Conservation (phyloP, 169 alveolate genomes). For the Theileria annulata region DNA sequence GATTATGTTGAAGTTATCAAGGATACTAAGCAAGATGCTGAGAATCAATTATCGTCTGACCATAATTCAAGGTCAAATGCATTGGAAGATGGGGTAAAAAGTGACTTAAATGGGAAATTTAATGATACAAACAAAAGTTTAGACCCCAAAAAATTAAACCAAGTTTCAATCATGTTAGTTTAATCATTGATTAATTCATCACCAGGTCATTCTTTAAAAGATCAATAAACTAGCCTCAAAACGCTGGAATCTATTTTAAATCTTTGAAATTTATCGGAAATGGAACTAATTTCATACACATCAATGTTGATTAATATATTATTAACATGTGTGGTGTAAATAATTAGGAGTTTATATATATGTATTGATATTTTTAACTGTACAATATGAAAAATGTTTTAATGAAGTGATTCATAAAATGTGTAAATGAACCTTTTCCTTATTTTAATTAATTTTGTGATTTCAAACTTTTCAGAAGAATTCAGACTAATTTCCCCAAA, state of each 20-base stretch:
- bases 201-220: slow-evolving; percentile 20
- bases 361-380: neutral
- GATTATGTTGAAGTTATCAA: slow-evolving; percentile 53
- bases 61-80: neutral
- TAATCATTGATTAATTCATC: neutral
- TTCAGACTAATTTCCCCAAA: slow-evolving; percentile 4
- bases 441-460: neutral
- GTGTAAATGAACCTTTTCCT: slow-evolving; percentile 4
- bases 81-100: neutral
- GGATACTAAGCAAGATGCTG: neutral
- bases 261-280: neutral
- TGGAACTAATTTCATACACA: neutral
- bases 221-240: neutral
- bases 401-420: neutral
- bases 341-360: too few relatives aligned
- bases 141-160: slow-evolving; percentile 15
- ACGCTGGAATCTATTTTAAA: neutral
- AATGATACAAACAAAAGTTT: slow-evolving; percentile 3
- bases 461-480: neutral
- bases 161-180: slow-evolving; percentile 13
- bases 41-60: neutral
- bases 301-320: neutral
- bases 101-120: slow-evolving; percentile 6
- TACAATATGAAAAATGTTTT: neutral
- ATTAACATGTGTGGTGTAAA: slow-evolving; percentile 6